Conservation (phyloP, 768 basidiomycete genomes). For the Mycena indigotica region DNA sequence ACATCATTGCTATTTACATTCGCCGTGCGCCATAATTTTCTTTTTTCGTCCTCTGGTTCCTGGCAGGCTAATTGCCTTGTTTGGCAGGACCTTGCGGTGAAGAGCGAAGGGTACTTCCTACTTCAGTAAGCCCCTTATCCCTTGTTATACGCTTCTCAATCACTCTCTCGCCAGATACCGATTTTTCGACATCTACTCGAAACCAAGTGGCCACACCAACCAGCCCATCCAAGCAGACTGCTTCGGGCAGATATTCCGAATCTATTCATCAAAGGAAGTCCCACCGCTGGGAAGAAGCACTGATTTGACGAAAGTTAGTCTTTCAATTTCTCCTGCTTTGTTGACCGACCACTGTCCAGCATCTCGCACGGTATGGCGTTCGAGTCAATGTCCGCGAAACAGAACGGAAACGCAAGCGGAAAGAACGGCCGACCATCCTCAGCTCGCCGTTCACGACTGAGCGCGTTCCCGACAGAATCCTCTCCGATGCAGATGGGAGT, state of each 20-base stretch:
- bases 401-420: slow-evolving; percentile 54
- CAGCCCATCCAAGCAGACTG: slow-evolving; percentile 44
- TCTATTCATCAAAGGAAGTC: slow-evolving; percentile 51
- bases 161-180: slow-evolving; percentile 32
- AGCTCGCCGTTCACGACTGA: slow-evolving; percentile 15
- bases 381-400: slow-evolving; percentile 61
- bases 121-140: slow-evolving; percentile 33
- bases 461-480: background rate
- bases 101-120: slow-evolving; percentile 65
- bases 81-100: slow-evolving; percentile 68
- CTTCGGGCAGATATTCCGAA: slow-evolving; percentile 42
- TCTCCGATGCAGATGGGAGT: slow-evolving; percentile 5
- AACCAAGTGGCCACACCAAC: slow-evolving; percentile 22
- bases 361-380: slow-evolving; percentile 58
- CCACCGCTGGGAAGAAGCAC: slow-evolving; percentile 45
- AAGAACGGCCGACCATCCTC: slow-evolving; percentile 17
- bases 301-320: slow-evolving; percentile 45
- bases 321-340: background rate
- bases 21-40: slow-evolving; percentile 43
- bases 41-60: slow-evolving; percentile 1
- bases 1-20: slow-evolving; percentile 66
- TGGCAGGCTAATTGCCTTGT: no score
- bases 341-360: slow-evolving; percentile 29
- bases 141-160: background rate
- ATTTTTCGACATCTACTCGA: slow-evolving; percentile 41